Conservation (phyloP, 257 asterid species). For the Rubia yunnanensis region DNA sequence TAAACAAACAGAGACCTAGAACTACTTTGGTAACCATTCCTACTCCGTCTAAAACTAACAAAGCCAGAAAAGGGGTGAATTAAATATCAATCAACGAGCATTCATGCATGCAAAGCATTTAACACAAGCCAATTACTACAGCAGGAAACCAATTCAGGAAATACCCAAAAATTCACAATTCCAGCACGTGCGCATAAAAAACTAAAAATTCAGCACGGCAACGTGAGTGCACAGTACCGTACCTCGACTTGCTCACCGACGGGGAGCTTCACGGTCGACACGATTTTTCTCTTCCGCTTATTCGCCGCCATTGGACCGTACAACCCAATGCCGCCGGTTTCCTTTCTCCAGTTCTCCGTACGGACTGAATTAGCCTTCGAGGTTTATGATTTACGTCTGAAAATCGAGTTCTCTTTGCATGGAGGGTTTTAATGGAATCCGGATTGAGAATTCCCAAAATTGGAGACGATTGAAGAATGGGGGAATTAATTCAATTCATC, state of each 20-base stretch:
- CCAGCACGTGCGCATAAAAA: background rate
- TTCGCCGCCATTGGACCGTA: background rate
- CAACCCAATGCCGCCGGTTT: background rate
- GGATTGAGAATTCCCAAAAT: background rate
- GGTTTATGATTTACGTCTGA: background rate
- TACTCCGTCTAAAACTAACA: too few relatives aligned
- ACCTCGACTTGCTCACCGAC: constrained; percentile 1
- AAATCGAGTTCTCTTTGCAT: background rate
- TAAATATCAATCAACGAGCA: background rate
- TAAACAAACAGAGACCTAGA: too few relatives aligned
- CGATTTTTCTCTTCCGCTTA: background rate
- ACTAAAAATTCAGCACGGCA: background rate
- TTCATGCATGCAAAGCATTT: background rate
- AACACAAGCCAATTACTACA: too few relatives aligned
- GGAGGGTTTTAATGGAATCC: background rate
- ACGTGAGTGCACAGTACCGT: background rate
- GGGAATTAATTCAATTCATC: background rate
- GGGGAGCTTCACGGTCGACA: background rate
- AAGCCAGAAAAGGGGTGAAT: too few relatives aligned
- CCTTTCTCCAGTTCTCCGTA: background rate
- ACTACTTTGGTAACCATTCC: too few relatives aligned
- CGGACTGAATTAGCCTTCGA: background rate
- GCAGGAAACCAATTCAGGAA: background rate
- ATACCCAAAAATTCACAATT: background rate
- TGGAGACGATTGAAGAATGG: background rate